These are phyloP conservation scores for Trebouxia sp. DNA, from an alignment of 139 green algal species.

Conservation along the genomic window DNA sequence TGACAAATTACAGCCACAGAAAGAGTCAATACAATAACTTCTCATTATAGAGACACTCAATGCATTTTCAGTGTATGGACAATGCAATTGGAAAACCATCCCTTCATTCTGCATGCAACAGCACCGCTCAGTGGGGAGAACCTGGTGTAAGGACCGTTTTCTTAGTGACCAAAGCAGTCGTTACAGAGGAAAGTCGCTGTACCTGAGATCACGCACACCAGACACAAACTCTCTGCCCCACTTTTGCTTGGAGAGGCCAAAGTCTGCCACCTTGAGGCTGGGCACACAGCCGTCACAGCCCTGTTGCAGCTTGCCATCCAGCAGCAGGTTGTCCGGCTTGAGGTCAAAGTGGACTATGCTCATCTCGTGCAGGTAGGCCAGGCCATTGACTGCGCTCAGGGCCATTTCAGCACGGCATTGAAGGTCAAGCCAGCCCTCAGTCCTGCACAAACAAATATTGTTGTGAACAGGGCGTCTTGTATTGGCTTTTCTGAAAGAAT, in stretches of 20 bases:
- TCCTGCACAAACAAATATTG: background rate
- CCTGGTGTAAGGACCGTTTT: too few species aligned
- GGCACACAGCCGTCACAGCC: background rate
- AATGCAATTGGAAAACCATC: too few species aligned
- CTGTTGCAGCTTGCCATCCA: conserved; percentile 55
- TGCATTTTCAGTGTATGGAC: too few species aligned
- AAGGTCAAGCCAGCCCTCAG: conserved; percentile 38
- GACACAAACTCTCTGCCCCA: conserved; percentile 58
- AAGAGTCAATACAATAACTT: too few species aligned
- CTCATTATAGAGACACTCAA: too few species aligned
- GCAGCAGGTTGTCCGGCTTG: conserved; percentile 87
- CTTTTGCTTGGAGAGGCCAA: conserved; percentile 86
- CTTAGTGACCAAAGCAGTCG: background rate
- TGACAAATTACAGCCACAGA: too few species aligned
- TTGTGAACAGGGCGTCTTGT: background rate
- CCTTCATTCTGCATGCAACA: background rate
- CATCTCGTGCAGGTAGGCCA: conserved; percentile 89
- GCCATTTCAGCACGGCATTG: conserved; percentile 75
- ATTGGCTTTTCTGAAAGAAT: too few species aligned
- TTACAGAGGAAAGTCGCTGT: background rate
- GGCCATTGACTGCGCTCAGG: conserved; percentile 75
- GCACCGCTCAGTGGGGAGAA: background rate
- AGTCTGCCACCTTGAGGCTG: conserved; percentile 74
- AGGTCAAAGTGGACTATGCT: conserved; percentile 95
- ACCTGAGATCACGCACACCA: conserved; percentile 56